These are phyloP conservation scores for Globisporangium alternatum DNA, from an alignment of 352 stramenopile genomes.

Conservation along the genomic window DNA sequence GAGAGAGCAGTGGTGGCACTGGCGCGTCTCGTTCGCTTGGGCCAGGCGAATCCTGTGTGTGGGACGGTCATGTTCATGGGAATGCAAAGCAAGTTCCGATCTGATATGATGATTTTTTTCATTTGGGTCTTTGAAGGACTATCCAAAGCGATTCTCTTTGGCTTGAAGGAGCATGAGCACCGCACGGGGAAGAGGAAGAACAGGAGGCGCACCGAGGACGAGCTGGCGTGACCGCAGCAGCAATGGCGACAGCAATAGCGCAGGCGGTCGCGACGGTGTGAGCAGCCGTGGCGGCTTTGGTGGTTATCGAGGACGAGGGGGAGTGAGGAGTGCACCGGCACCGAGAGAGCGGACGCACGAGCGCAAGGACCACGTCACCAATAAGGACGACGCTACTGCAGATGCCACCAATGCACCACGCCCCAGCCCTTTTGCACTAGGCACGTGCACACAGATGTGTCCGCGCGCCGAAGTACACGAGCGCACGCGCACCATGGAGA, in stretches of 20 bases:
- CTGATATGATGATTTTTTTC: no score
- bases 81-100: no score
- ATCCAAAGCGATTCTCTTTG: background rate
- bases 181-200: background rate
- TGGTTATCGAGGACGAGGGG: background rate
- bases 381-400: no score
- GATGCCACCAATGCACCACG: background rate
- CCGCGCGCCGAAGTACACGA: constrained; percentile 28
- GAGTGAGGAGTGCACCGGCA: background rate
- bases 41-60: no score
- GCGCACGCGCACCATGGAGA: constrained; percentile 30
- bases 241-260: background rate
- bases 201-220: background rate
- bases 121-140: background rate
- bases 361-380: background rate
- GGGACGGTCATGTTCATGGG: no score
- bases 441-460: constrained; percentile 33
- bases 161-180: background rate
- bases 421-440: background rate
- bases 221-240: constrained; percentile 8
- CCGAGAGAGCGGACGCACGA: background rate
- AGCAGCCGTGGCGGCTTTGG: background rate
- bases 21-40: no score
- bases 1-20: background rate
- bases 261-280: background rate